These are phyloP conservation scores for Leptomonas seymouri DNA, from an alignment of 208 protist genomes.

Conservation along the genomic window DNA sequence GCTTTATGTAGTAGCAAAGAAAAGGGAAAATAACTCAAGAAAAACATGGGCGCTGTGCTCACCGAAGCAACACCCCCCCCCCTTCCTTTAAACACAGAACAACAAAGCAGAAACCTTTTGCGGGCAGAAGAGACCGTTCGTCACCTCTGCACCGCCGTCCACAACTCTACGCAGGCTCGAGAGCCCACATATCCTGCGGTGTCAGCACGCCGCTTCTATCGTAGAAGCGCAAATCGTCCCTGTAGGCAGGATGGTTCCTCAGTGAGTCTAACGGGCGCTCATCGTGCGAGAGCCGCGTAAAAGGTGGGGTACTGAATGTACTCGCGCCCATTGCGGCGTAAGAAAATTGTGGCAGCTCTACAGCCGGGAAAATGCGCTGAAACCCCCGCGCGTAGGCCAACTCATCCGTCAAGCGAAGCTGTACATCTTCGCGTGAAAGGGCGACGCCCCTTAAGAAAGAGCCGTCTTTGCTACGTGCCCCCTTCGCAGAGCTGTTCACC, in stretches of 20 bases:
- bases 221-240: conserved; percentile 22
- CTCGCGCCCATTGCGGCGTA: background rate
- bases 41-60: too few species aligned
- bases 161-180: background rate
- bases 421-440: conserved; percentile 41
- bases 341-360: background rate
- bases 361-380: conserved; percentile 76
- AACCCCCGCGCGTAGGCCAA: conserved; percentile 73
- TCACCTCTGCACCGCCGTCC: too few species aligned
- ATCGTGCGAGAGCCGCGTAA: conserved; percentile 3
- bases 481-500: conserved; percentile 2
- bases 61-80: too few species aligned
- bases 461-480: background rate
- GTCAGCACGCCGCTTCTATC: conserved; percentile 5
- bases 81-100: too few species aligned
- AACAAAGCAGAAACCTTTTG: too few species aligned
- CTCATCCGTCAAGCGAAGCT: conserved; percentile 65
- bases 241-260: conserved; percentile 7
- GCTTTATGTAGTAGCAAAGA: too few species aligned
- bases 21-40: too few species aligned
- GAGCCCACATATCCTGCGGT: conserved; percentile 19
- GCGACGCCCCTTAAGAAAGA: background rate
- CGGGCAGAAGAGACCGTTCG: too few species aligned
- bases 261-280: conserved; percentile 21
- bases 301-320: background rate